Base-by-base conservation (phyloP, 2,329 filamentous ascomycete species). In the Periconia digitata region DNA sequence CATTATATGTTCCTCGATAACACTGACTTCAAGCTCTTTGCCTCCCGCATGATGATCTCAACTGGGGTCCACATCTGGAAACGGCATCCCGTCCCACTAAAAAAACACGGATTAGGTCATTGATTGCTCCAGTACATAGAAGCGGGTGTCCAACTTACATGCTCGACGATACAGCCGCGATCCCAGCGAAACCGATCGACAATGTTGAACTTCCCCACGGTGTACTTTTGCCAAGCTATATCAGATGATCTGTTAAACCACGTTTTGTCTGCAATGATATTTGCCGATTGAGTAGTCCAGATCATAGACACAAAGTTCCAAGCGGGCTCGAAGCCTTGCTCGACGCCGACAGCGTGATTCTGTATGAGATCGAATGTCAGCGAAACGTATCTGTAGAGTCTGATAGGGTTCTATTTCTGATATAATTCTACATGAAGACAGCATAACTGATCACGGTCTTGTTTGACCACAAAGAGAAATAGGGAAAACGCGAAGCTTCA, bases 121-220 rank as follows among this genome's bases (percentile, higher is more conserved):
- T n/a, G n/a, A n/a, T n/a, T n/a, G n/a, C n/a, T n/a, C n/a, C n/a
- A n/a, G n/a, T n/a, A n/a, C n/a, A n/a, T n/a, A n/a, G n/a, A 15
- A 32, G 27, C 12, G 27, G 27, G 27, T 27, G 10, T 36, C 32
- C 34, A 32, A 32, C 27, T 10, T 16, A 47, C 44, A 20, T 47
- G 44, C 39, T 47, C 44, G 10, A 36, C 38, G 8, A 47, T 40
- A 20, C 44, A 47, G 13, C 44, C 44, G 34, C 16, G 38, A 20
- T 41, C 44, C 44, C 38, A 42, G 15, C 44, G 38, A 32, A 39
- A 47, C 12, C 44, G 44, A 42, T 47, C 42, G 27, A 32, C 8
- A 12, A 32, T 12, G 27, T 4, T 12, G 3, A 32, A 12, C 3
- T 32, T 3, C 4, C n/a, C 27, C 4, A 32, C 8, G 12, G 12